Evolutionary conservation across 768 basidiomycete genomes (phyloP).

Genomic region (Pisolithus albus): DNA sequence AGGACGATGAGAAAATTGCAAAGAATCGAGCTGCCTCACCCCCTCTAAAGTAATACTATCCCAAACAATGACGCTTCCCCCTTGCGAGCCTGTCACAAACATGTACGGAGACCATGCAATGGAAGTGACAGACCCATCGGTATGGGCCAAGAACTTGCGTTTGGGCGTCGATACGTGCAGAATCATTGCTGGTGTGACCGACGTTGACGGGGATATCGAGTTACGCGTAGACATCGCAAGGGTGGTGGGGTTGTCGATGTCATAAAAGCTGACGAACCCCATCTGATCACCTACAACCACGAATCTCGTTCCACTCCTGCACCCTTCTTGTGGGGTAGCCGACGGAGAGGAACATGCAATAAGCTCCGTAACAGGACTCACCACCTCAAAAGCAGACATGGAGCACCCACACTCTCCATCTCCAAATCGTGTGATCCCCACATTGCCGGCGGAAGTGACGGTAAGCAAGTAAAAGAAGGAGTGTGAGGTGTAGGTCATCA

Average conservation of each 20-base stretch:
- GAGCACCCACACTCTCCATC: constrained; percentile 33
- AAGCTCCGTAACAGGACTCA: no score
- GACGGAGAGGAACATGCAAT: no score
- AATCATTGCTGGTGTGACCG: no score
- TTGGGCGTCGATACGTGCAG: no score
- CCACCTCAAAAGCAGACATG: no score
- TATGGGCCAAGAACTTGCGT: constrained; percentile 55
- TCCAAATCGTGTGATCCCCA: constrained; percentile 42
- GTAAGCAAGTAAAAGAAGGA: constrained; percentile 46
- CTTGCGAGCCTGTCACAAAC: constrained; percentile 58
- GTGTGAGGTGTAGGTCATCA: constrained; percentile 47
- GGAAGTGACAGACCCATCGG: constrained; percentile 57
- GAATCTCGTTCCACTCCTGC: constrained; percentile 28
- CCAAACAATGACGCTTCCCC: constrained; percentile 55
- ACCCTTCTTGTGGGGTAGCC: no score
- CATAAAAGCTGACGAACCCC: constrained; percentile 58
- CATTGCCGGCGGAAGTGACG: constrained; percentile 26
- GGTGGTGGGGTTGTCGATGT: constrained; percentile 19
- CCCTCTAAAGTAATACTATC: constrained; percentile 58
- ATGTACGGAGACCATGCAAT: constrained; percentile 55
- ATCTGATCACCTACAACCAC: constrained; percentile 59
- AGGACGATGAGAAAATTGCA: no score
- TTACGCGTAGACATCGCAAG: constrained; percentile 19
- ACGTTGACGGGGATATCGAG: no score
- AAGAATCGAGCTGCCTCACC: constrained; percentile 32